These are phyloP conservation scores for Wickerhamomyces silvicola DNA, from an alignment of 805 yeast species.

Conservation along the genomic window DNA sequence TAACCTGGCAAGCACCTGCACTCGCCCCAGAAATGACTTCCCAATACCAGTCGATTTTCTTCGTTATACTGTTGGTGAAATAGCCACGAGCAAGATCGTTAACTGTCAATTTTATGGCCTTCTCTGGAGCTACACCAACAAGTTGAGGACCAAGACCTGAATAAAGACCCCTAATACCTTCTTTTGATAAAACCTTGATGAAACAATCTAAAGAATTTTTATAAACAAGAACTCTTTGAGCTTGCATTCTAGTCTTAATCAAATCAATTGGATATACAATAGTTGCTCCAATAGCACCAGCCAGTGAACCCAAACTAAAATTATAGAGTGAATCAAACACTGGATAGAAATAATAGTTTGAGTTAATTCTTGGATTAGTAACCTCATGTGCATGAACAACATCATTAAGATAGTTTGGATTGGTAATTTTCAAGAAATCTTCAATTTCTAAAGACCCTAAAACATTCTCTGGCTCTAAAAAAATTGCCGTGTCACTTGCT, in stretches of 20 bases:
- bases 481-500: too few relatives aligned
- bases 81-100: conserved; percentile 80
- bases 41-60: conserved; percentile 44
- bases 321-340: conserved; percentile 85
- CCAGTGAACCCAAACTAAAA: conserved; percentile 84
- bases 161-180: conserved; percentile 81
- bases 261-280: conserved; percentile 95
- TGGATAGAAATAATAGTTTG: conserved; percentile 41
- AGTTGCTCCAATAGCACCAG: conserved; percentile 98
- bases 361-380: conserved; percentile 21
- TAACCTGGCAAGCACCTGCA: conserved; percentile 96
- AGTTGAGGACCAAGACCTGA: conserved; percentile 92
- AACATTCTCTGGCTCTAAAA: too few relatives aligned
- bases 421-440: conserved; percentile 34
- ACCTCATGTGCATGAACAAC: conserved; percentile 26
- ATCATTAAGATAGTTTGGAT: conserved; percentile 33
- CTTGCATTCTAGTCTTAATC: conserved; percentile 96
- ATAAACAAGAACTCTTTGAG: conserved; percentile 73
- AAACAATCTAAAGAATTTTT: conserved; percentile 84
- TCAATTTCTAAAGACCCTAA: conserved; percentile 29
- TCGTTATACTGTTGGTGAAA: conserved; percentile 48
- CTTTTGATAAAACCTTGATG: conserved; percentile 63
- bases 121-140: conserved; percentile 97
- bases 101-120: conserved; percentile 92
- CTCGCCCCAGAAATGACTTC: conserved; percentile 86